These are phyloP conservation scores for Salvia rosmarinus DNA, from an alignment of 257 asterid species.

Conservation along the genomic window DNA sequence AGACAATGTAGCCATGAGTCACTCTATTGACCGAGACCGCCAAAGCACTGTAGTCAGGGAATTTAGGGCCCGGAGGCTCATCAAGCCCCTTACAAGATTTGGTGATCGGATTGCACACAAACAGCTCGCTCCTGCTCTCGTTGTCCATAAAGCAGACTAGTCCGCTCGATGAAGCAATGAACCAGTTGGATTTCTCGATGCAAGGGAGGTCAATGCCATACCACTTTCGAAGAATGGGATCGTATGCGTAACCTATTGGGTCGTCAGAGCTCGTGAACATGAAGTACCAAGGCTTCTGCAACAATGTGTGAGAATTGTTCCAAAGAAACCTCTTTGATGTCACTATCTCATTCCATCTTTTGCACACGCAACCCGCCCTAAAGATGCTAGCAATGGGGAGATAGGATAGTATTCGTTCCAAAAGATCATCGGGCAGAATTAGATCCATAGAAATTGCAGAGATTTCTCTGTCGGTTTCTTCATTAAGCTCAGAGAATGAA, in stretches of 20 bases:
- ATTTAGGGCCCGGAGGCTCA: constrained; percentile 73
- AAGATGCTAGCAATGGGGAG: constrained; percentile 85
- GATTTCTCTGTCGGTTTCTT: constrained; percentile 53
- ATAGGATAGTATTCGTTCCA: constrained; percentile 75
- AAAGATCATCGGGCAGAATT: constrained; percentile 78
- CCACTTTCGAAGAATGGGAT: constrained; percentile 80
- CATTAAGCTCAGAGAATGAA: constrained; percentile 53
- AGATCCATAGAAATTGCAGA: constrained; percentile 58
- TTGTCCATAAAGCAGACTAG: constrained; percentile 90
- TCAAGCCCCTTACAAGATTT: constrained; percentile 47
- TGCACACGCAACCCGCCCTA: constrained; percentile 80
- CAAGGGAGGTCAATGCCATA: constrained; percentile 78
- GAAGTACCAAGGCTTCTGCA: constrained; percentile 92
- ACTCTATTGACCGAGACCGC: constrained; percentile 57
- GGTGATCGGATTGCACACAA: constrained; percentile 82
- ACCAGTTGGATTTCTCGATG: constrained; percentile 73
- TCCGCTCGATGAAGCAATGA: constrained; percentile 77
- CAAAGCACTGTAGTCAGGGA: constrained; percentile 77
- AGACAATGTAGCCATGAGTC: constrained; percentile 50
- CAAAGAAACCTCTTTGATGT: constrained; percentile 69
- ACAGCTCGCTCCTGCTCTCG: constrained; percentile 69
- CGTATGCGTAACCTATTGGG: constrained; percentile 82
- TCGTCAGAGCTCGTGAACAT: constrained; percentile 94
- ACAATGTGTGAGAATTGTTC: constrained; percentile 51
- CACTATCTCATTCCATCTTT: constrained; percentile 83